A percentile compares a stretch with the other conserved stretches of the same genome.
Conservation (phyloP, 2,329 filamentous ascomycete genomes). For the Neoarthrinium moseri region DNA sequence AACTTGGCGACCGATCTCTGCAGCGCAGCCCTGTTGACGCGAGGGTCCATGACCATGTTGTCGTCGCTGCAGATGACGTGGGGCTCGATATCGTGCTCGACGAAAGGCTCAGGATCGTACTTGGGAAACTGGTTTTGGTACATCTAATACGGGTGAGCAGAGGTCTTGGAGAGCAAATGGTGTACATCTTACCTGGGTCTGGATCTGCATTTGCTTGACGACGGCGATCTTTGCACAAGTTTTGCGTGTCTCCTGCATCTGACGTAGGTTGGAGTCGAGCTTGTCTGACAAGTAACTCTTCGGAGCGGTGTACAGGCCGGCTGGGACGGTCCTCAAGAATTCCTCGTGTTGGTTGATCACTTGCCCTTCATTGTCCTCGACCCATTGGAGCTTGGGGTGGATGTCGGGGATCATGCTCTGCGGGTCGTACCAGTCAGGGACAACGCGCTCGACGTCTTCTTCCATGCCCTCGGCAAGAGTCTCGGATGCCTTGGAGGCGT, state of each 20-base stretch:
- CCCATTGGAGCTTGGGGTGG: conserved; percentile 75
- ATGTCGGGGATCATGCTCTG: conserved; percentile 85
- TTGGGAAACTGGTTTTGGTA: conserved; percentile 99
- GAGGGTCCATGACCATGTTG: conserved; percentile 81
- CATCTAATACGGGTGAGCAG: conserved; percentile 57
- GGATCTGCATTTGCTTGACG: conserved; percentile 99
- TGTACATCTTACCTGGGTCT: conserved; percentile 74
- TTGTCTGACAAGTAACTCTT: conserved; percentile 72
- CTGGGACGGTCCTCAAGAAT: conserved; percentile 73
- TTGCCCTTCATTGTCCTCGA: conserved; percentile 84
- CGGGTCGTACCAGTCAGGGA: conserved; percentile 94
- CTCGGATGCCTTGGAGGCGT: conserved; percentile 55
- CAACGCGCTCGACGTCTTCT: conserved; percentile 75
- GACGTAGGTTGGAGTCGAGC: conserved; percentile 86
- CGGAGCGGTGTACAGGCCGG: conserved; percentile 73
- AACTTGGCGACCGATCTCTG: conserved; percentile 92
- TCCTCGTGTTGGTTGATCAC: conserved; percentile 87
- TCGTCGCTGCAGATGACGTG: conserved; percentile 89
- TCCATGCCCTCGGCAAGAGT: conserved; percentile 95
- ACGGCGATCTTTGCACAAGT: conserved; percentile 95
- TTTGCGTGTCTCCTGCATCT: conserved; percentile 96
- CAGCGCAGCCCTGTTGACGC: conserved; percentile 78
- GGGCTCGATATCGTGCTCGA: conserved; percentile 83
- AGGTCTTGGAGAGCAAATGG: too few relatives aligned
- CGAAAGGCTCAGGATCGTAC: conserved; percentile 86